These are phyloP conservation scores for Aspergillus heteromorphus DNA, from an alignment of 495 filamentous ascomycete species.

Conservation along the genomic window DNA sequence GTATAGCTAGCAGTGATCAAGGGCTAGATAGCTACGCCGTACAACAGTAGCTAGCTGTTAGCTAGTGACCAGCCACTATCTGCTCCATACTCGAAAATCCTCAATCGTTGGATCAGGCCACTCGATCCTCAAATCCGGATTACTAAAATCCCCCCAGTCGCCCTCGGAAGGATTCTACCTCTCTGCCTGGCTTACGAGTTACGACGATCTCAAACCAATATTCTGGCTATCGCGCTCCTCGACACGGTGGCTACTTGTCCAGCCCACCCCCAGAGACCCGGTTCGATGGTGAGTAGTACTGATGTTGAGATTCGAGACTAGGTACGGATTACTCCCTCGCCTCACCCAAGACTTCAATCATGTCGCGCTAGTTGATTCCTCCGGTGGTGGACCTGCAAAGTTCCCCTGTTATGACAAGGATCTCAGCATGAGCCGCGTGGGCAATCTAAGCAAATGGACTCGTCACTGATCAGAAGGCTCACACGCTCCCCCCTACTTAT, in stretches of 20 bases:
- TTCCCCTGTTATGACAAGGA: neutral
- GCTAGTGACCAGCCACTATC: neutral
- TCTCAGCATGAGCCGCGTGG: neutral
- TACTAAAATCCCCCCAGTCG: neutral
- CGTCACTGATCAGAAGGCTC: neutral
- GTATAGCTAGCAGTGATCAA: too few relatives aligned
- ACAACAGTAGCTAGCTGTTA: too few relatives aligned
- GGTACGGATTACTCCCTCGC: neutral
- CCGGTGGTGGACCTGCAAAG: neutral
- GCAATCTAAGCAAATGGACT: too few relatives aligned
- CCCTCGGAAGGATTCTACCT: slow-evolving; percentile 1
- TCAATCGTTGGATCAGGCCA: neutral
- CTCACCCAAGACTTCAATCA: neutral
- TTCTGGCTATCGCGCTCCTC: neutral
- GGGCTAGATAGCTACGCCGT: too few relatives aligned
- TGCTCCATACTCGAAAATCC: neutral
- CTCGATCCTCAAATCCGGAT: neutral
- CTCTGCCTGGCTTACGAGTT: neutral
- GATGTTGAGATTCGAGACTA: too few relatives aligned
- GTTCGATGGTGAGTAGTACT: too few relatives aligned
- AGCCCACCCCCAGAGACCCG: neutral
- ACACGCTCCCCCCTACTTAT: too few relatives aligned
- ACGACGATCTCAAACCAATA: neutral
- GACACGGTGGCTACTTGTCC: neutral
- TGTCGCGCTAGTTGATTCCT: neutral